Percentiles rank a stretch among this genome's conserved stretches.
Conservation (phyloP, 768 basidiomycete species). For the Serendipita sp. region DNA sequence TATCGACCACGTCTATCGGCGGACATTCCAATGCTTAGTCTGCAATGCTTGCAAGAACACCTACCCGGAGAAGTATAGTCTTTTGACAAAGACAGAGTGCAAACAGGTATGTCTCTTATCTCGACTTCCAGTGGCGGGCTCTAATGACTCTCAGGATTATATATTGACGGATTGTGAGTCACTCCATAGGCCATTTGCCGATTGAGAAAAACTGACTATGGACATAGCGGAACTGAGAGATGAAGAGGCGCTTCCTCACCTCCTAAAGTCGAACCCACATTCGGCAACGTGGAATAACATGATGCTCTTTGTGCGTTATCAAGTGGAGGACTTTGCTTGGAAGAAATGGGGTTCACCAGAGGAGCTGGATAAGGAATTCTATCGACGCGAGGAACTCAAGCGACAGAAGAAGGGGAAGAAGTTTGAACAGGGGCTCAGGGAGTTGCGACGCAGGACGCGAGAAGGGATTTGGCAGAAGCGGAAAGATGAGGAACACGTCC, state of each 20-base stretch:
- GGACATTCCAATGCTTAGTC: constrained; percentile 69
- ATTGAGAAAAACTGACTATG: constrained; percentile 5
- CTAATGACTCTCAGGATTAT: constrained; percentile 2
- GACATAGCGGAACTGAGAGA: constrained; percentile 79
- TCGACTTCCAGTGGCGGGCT: not conserved
- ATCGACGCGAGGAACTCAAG: constrained; percentile 62
- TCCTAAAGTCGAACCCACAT: constrained; percentile 89
- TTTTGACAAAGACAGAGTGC: constrained; percentile 96
- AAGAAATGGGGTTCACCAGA: constrained; percentile 96
- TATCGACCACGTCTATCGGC: constrained; percentile 68
- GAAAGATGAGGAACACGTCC: constrained; percentile 77
- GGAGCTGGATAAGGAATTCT: constrained; percentile 77
- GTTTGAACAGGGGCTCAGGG: constrained; percentile 78
- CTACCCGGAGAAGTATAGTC: constrained; percentile 80
- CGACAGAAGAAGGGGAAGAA: constrained; percentile 85
- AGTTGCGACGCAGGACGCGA: constrained; percentile 69
- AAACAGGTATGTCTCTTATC: constrained; percentile 50
- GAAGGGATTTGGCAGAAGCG: constrained; percentile 83
- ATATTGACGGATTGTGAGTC: not conserved
- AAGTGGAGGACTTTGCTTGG: constrained; percentile 95
- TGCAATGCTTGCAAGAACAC: constrained; percentile 86
- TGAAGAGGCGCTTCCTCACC: constrained; percentile 79
- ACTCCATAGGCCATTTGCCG: not conserved
- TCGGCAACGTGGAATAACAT: constrained; percentile 93
- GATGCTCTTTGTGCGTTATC: constrained; percentile 92